phyloP scores from a whole-genome alignment of 169 alveolate species.

The Perkinsus chesapeaki region DNA sequence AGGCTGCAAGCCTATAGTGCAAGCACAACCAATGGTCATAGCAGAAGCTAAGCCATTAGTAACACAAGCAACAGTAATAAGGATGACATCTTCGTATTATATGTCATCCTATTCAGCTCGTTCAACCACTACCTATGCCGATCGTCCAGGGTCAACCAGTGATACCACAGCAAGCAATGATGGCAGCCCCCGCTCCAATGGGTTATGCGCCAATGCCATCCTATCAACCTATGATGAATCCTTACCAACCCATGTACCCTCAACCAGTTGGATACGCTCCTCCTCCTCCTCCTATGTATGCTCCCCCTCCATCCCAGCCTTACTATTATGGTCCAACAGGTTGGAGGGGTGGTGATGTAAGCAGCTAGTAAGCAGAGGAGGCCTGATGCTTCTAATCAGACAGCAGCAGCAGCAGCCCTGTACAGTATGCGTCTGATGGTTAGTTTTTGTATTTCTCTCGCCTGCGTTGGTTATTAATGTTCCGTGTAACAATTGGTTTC shows the following conservation, averaged over 20 bases:
- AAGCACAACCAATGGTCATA: background rate
- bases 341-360: too few relatives aligned
- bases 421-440: too few relatives aligned
- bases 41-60: background rate
- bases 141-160: background rate
- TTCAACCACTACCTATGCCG: background rate
- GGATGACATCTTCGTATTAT: too few relatives aligned
- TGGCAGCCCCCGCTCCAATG: background rate
- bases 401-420: too few relatives aligned
- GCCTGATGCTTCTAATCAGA: too few relatives aligned
- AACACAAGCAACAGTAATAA: background rate
- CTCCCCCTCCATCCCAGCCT: background rate
- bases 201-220: background rate
- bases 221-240: background rate
- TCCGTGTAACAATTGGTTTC: too few relatives aligned
- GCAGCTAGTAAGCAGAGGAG: too few relatives aligned
- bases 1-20: background rate
- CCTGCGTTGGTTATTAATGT: too few relatives aligned
- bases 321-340: background rate
- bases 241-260: background rate
- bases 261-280: background rate
- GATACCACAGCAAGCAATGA: background rate
- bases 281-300: background rate
- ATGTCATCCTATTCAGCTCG: background rate
- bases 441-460: too few relatives aligned